Evolutionary conservation across 1,284 basidiomycete genomes (phyloP), one percentile per base, ranked within the genome.

Genomic region (Puccinia triticina): DNA sequence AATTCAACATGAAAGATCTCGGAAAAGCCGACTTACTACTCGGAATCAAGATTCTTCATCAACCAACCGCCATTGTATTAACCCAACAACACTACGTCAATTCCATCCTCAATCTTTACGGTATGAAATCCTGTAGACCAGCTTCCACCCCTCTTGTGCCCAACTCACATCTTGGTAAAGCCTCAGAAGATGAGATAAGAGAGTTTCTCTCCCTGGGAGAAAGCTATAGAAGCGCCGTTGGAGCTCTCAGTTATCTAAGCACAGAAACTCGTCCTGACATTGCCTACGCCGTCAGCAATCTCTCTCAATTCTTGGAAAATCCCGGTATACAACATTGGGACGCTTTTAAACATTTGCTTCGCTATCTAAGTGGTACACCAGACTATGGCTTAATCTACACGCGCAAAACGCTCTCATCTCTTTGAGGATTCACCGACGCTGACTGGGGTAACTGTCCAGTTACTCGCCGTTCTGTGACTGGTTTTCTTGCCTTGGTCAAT

Each of bases 261-360:
- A n/a, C n/a, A n/a, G n/a, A n/a, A n/a, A n/a, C n/a, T n/a, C n/a
- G n/a, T n/a, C n/a, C n/a, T n/a, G n/a, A n/a, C n/a, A n/a, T n/a
- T n/a, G n/a, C n/a, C n/a, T n/a, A n/a, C n/a, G n/a, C n/a, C n/a
- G n/a, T n/a, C n/a, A n/a, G n/a, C n/a, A n/a, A n/a, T n/a, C 23
- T 79, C 1, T 79, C 48, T 40, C 64, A 79, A 43, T 66, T 69
- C n/a, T 18, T 79, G 0, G 34, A 71, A 18, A 23, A n/a, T 29
- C 77, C 77, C 0, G 77, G 77, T 1, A 71, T 69, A 4, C n/a
- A 57, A 3, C 50, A 79, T 11, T 79, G 77, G 77, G 55, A 79
- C 14, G 46, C 66, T 16, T 48, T 53, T 12, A n/a, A 37, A 0
- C 43, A 71, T 43, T 64, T 79, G 3, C 34, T 79, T 4, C 14